Conservation (phyloP, 441 rosid genomes). For the Adansonia madagascariensis region DNA sequence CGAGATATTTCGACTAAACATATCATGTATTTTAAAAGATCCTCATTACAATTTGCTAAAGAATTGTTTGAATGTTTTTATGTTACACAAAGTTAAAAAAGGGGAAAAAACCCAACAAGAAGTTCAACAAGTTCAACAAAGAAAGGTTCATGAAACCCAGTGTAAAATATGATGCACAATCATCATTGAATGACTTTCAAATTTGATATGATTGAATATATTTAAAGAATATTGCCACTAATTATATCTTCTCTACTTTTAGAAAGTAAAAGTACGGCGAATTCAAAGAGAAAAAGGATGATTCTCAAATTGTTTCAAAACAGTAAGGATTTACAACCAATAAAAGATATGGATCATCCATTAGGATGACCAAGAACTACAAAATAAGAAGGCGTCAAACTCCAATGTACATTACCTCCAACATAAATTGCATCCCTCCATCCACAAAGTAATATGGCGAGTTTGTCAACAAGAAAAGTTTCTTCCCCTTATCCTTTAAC, state of each 20-base stretch:
- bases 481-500: slow-evolving; percentile 91
- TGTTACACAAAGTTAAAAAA: neutral
- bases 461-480: slow-evolving; percentile 87
- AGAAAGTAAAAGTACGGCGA: neutral
- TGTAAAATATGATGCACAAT: neutral
- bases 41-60: neutral
- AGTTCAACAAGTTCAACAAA: neutral
- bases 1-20: neutral
- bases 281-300: neutral
- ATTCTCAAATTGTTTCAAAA: neutral
- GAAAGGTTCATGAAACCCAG: neutral
- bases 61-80: neutral
- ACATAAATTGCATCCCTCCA: slow-evolving; percentile 91
- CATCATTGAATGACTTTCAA: neutral
- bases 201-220: neutral
- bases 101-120: neutral
- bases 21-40: neutral
- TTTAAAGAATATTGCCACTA: slow-evolving; percentile 7
- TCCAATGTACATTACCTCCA: slow-evolving; percentile 67
- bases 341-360: slow-evolving; percentile 1
- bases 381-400: slow-evolving; percentile 15
- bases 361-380: neutral
- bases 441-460: slow-evolving; percentile 96
- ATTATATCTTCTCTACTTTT: neutral
- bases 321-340: neutral